These are phyloP conservation scores for Dryadomyces quercus-mongolicae DNA, from an alignment of 2,329 filamentous ascomycete species.

Conservation along the genomic window DNA sequence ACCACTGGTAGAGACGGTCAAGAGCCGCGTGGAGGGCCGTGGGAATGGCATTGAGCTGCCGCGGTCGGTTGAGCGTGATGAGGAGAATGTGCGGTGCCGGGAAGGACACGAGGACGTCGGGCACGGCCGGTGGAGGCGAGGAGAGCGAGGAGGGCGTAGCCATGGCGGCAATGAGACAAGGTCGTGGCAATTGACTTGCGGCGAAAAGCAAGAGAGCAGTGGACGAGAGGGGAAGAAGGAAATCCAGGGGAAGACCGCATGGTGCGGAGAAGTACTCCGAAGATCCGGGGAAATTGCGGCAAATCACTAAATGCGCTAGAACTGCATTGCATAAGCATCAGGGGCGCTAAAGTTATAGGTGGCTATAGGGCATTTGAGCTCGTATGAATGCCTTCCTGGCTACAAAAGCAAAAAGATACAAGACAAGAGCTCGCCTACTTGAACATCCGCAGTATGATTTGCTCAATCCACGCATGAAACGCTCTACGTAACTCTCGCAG, in stretches of 20 bases:
- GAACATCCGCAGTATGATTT: too few relatives aligned
- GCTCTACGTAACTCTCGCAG: too few relatives aligned
- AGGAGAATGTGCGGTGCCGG: slow-evolving; percentile 43
- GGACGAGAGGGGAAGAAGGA: not conserved
- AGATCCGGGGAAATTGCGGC: too few relatives aligned
- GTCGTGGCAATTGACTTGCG: too few relatives aligned
- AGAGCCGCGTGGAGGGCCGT: slow-evolving; percentile 35
- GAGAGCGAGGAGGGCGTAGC: slow-evolving; percentile 17
- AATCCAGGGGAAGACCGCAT: not conserved
- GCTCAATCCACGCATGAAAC: too few relatives aligned
- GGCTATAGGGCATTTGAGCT: too few relatives aligned
- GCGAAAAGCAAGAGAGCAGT: not conserved
- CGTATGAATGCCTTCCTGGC: too few relatives aligned
- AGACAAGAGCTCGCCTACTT: too few relatives aligned
- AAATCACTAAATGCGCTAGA: too few relatives aligned
- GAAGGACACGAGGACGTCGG: slow-evolving; percentile 31
- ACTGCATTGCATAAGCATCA: too few relatives aligned
- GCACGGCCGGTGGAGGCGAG: slow-evolving; percentile 27
- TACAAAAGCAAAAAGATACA: too few relatives aligned
- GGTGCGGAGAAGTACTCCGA: not conserved
- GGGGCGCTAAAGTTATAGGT: too few relatives aligned
- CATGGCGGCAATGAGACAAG: not conserved
- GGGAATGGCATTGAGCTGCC: slow-evolving; percentile 45
- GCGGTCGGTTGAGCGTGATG: slow-evolving; percentile 46
- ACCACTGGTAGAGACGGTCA: slow-evolving; percentile 37